These are phyloP conservation scores for Juncus effusus DNA, from an alignment of 176 grass and related monocot species.

Conservation along the genomic window DNA sequence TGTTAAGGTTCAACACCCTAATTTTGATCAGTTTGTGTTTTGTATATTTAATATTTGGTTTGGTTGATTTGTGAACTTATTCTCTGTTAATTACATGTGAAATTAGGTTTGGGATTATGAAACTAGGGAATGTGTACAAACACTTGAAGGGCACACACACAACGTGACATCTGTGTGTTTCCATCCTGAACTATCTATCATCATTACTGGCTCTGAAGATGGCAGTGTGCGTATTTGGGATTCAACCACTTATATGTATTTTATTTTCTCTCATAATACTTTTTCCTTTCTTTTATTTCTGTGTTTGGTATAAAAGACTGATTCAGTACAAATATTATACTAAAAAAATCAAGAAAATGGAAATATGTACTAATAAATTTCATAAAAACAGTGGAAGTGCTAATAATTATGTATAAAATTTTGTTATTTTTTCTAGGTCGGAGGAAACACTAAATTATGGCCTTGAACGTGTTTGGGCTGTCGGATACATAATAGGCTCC, in stretches of 20 bases:
- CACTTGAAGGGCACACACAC: constrained; percentile 96
- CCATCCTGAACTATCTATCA: constrained; percentile 97
- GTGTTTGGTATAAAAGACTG: too few species aligned
- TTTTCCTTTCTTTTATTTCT: too few species aligned
- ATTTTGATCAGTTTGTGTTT: constrained; percentile 22
- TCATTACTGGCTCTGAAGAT: constrained; percentile 96
- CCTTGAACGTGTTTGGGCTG: constrained; percentile 73
- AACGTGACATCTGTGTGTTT: constrained; percentile 97
- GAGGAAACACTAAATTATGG: constrained; percentile 78
- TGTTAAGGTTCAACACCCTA: constrained; percentile 55
- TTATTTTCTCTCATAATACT: constrained; percentile 1
- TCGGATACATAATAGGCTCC: constrained; percentile 66
- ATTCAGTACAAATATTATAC: too few species aligned
- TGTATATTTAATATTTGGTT: not conserved
- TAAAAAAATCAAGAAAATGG: too few species aligned
- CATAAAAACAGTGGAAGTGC: too few species aligned
- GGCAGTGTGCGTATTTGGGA: constrained; percentile 95
- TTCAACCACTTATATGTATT: constrained; percentile 90
- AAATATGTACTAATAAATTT: too few species aligned
- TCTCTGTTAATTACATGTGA: not conserved
- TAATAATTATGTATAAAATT: too few species aligned
- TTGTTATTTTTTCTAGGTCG: constrained; percentile 35
- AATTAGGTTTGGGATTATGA: constrained; percentile 98
- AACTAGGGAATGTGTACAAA: constrained; percentile 97
- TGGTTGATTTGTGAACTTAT: constrained; percentile 18